phyloP scores from a whole-genome alignment of 2,329 filamentous ascomycete genomes.

The Achaetomium macrosporum region DNA sequence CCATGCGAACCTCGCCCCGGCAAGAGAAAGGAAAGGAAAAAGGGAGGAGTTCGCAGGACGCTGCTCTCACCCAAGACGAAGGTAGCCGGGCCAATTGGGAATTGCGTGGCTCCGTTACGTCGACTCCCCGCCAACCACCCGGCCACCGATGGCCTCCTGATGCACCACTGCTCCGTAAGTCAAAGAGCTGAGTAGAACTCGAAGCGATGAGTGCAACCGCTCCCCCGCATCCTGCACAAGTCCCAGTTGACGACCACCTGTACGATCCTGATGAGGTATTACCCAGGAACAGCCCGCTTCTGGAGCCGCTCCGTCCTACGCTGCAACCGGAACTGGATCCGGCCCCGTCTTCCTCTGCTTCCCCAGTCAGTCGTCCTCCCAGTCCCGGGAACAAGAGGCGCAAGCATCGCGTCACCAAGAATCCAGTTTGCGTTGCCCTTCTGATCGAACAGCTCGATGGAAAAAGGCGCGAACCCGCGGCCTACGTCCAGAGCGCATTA shows the following conservation, averaged over 20 bases:
- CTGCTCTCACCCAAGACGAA: not conserved
- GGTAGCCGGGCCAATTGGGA: not conserved
- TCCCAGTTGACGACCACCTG: slow-evolving; percentile 28
- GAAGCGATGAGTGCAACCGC: slow-evolving; percentile 38
- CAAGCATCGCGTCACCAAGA: slow-evolving; percentile 50
- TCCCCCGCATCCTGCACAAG: slow-evolving; percentile 30
- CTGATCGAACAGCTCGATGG: slow-evolving; percentile 59
- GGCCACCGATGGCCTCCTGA: slow-evolving; percentile 30
- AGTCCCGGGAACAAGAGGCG: slow-evolving; percentile 39
- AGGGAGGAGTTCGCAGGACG: not conserved
- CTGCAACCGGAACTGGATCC: slow-evolving; percentile 48
- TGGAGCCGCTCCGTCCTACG: slow-evolving; percentile 37
- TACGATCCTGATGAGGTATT: slow-evolving; percentile 42
- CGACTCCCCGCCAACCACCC: slow-evolving; percentile 1
- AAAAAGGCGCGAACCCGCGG: slow-evolving; percentile 60
- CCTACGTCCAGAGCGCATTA: slow-evolving; percentile 46
- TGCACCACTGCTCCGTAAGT: slow-evolving; percentile 24
- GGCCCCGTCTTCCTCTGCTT: slow-evolving; percentile 39
- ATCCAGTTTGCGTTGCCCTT: slow-evolving; percentile 57
- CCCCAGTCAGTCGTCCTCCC: slow-evolving; percentile 39
- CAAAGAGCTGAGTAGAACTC: slow-evolving; percentile 26
- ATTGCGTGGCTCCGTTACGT: not conserved
- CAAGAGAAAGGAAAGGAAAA: not conserved
- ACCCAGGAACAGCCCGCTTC: slow-evolving; percentile 36
- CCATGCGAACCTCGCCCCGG: not conserved